These are phyloP conservation scores for Kwoniella mangroviensis DNA, from an alignment of 768 basidiomycete genomes.

Conservation along the genomic window DNA sequence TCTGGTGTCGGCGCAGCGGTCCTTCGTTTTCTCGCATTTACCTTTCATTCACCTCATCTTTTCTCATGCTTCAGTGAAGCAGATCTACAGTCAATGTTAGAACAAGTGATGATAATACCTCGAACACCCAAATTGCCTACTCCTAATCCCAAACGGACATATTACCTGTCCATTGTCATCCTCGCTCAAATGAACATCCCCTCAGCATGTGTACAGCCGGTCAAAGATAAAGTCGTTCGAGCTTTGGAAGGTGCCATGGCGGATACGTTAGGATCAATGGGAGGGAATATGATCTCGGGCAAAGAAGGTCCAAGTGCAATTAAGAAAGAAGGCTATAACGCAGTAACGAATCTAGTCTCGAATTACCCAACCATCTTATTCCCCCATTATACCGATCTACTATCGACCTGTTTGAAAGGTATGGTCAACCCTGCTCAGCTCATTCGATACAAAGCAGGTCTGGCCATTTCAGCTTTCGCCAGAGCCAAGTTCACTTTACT, in stretches of 20 bases:
- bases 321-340: conserved; percentile 44
- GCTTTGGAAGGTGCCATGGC: conserved; percentile 44
- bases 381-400: conserved; percentile 41
- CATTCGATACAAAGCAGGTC: conserved; percentile 41
- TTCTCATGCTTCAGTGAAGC: conserved; percentile 47
- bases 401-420: conserved; percentile 39
- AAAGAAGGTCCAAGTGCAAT: conserved; percentile 41
- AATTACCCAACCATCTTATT: conserved; percentile 51
- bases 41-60: conserved; percentile 36
- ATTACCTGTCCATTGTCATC: conserved; percentile 49
- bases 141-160: conserved; percentile 53
- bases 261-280: conserved; percentile 33
- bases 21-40: conserved; percentile 46
- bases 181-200: conserved; percentile 48
- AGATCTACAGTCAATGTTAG: conserved; percentile 45
- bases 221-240: conserved; percentile 47
- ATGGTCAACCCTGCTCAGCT: conserved; percentile 20
- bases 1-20: conserved; percentile 51
- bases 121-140: conserved; percentile 52
- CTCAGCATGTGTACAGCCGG: conserved; percentile 34
- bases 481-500: conserved; percentile 38
- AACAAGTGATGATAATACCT: conserved; percentile 48
- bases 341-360: conserved; percentile 41
- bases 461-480: conserved; percentile 44
- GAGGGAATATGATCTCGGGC: conserved; percentile 24